Base-by-base conservation (phyloP, 2,329 filamentous ascomycete species). In the Fusarium sp. region DNA sequence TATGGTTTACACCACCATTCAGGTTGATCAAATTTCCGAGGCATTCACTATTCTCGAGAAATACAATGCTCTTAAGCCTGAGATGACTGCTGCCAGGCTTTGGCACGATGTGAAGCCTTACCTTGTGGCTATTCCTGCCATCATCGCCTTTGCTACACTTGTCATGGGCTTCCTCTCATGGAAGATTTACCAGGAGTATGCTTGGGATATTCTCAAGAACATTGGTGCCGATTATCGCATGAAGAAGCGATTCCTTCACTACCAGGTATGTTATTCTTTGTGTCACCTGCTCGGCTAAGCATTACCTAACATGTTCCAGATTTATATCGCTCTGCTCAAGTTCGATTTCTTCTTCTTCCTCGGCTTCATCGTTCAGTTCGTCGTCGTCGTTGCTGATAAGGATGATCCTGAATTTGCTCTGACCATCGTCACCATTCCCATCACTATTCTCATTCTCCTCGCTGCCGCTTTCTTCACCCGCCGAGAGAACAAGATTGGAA, bases 291-390 rank as follows among this genome's bases (percentile, higher is more conserved):
- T 12, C 15, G 18, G 8, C 13, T 33, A 28, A 11, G 11, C 16
- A 46, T 12, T 23, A 13, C 39, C 60, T 70, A 56, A 67, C 28
- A 1, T 9, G 3, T 12, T 28, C 8, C 67, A 97, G 94, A 94
- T 99, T 79, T 99, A 98, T 81, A 98, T 99, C 76, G 93, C 96
- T 37, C 88, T 99, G 13, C 87, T 99, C 70, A 99, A 99, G 81
- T 99, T 99, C 80, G 96, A 99, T 82, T 98, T 99, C 82, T 99
- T 99, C 89, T 98, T 99, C 85, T 99, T 99, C 86, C 89, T 99
- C 50, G 96, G 95, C 56, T 99, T 99, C 80, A 98, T 96, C 9
- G 93, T 99, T 46, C 96, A 99, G 78, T 99, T 99, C 80, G 88
- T 98, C 55, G 95, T 99, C 74, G 92, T 98, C 62, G 94, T 99